Evolutionary conservation across 2,329 filamentous ascomycete genomes (phyloP), one percentile per base, ranked within the genome.

Genomic region (Penicillium thymicola): DNA sequence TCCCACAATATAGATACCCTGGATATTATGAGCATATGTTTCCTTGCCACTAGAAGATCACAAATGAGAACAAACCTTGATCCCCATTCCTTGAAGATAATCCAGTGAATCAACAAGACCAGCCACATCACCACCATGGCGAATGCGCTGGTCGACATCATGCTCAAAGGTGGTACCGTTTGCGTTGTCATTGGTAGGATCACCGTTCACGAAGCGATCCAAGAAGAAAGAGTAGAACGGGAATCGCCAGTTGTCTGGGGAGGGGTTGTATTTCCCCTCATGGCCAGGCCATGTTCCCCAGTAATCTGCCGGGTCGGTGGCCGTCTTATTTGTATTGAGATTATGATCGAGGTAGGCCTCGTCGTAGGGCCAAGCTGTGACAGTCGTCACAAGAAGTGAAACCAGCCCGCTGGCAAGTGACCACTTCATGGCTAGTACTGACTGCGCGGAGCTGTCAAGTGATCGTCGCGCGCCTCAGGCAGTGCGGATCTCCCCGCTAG

Each of bases 181-280:
- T 43, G 80, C 63, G 32, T 87, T 81, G 66, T 88, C 85, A 66
- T 88, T 88, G 6, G 75, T 76, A 7, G 85, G 84, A 63, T 87
- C 81, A 38, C 85, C 85, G 63, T 88, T 87, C 48, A 85, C 83
- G 64, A 82, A 87, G 57, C 83, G 76, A 69, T 88, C 85, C 21
- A 86, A 70, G 66, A 86, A 86, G 42, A 88, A 73, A 16, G 83
- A 85, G 67, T 88, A 88, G 67, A 86, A 84, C 0, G 85, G 85
- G 57, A 88, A 80, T 23, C 85, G 78, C 85, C 85, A 88, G 63
- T 84, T 87, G 0, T 74, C 65, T 1, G 85, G 85, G 21, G 84
- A 87, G 0, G 75, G 70, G 11, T 72, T 65, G 62, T 82, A 87
- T 30, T 62, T 64, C 25, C 60, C 59, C 5, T 54, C 27, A 11